These are phyloP conservation scores for Exsudoporus floridanus DNA, from an alignment of 1,284 basidiomycete species.

Conservation along the genomic window DNA sequence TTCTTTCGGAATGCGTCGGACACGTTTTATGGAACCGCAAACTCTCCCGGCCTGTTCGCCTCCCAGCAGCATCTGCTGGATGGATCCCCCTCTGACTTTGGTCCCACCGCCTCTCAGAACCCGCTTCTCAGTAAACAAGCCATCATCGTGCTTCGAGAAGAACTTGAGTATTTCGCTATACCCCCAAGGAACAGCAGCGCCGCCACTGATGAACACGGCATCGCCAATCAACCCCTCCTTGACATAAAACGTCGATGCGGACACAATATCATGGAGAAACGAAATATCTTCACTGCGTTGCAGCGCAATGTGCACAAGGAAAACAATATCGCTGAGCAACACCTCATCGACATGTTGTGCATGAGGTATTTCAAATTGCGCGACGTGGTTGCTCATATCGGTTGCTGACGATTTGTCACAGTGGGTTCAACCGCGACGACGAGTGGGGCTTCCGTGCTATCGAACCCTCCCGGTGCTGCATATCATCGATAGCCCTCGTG, in stretches of 20 bases:
- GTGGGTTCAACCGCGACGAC: conserved; percentile 95
- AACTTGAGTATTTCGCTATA: conserved; percentile 98
- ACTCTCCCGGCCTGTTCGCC: conserved; percentile 69
- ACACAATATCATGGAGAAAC: conserved; percentile 82
- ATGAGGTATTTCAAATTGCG: conserved; percentile 71
- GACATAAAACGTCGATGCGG: conserved; percentile 85
- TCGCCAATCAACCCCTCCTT: conserved; percentile 73
- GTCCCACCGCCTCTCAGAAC: conserved; percentile 71
- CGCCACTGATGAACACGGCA: conserved; percentile 74
- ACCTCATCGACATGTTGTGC: conserved; percentile 99
- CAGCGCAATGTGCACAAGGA: conserved; percentile 99
- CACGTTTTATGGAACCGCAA: conserved; percentile 87
- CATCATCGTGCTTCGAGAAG: conserved; percentile 96
- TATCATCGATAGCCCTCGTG: conserved; percentile 96
- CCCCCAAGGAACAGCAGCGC: conserved; percentile 67
- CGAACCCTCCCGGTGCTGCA: conserved; percentile 94
- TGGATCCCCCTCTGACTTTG: conserved; percentile 60
- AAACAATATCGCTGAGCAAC: conserved; percentile 98
- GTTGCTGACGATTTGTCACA: conserved; percentile 36
- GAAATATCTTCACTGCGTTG: conserved; percentile 94
- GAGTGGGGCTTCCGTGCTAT: conserved; percentile 96
- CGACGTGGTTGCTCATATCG: conserved; percentile 19
- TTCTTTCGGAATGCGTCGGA: conserved; percentile 91
- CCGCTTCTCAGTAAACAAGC: conserved; percentile 95
- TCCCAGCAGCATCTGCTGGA: conserved; percentile 80